Percentiles rank a stretch among this genome's conserved stretches.
phyloP scores from a whole-genome alignment of 371 early-diverging fungal species.

The Rhizopus sp. region DNA sequence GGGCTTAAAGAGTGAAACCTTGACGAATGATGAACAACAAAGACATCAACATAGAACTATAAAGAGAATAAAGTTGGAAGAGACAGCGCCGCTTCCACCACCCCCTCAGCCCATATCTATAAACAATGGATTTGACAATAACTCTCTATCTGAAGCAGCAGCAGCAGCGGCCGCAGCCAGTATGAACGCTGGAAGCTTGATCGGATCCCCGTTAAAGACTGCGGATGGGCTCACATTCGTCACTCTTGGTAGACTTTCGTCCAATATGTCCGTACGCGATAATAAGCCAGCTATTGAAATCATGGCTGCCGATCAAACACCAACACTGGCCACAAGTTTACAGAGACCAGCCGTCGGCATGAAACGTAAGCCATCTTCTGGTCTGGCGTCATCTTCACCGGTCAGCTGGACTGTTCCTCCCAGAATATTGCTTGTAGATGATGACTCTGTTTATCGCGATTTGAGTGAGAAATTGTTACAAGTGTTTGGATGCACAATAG shows the following conservation, averaged over 20 bases:
- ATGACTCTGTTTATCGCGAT: conserved; percentile 70
- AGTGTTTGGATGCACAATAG: conserved; percentile 73
- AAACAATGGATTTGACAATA: not conserved
- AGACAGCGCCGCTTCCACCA: not conserved
- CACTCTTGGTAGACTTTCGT: conserved; percentile 47
- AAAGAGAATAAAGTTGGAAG: not conserved
- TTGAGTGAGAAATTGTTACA: conserved; percentile 65
- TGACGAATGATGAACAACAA: not conserved
- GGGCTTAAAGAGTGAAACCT: not conserved
- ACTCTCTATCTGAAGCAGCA: conserved; percentile 11
- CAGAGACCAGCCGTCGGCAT: conserved; percentile 12
- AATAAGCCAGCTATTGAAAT: conserved; percentile 43
- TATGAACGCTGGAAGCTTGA: conserved; percentile 50
- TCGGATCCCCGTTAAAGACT: conserved; percentile 43
- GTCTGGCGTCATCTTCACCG: conserved; percentile 21
- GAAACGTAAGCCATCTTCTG: conserved; percentile 14
- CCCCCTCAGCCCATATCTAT: not conserved
- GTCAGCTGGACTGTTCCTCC: conserved; percentile 66
- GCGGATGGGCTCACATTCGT: conserved; percentile 53
- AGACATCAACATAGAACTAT: not conserved
- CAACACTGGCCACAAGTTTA: conserved; percentile 11
- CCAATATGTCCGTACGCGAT: conserved; percentile 36
- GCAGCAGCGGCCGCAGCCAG: conserved; percentile 43
- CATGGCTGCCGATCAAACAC: conserved; percentile 29
- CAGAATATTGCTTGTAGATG: conserved; percentile 78